Evolutionary conservation across 805 yeast genomes (phyloP), one percentile per base, ranked within the genome.

Genomic region (Wickerhamomyces sydowiorum): DNA sequence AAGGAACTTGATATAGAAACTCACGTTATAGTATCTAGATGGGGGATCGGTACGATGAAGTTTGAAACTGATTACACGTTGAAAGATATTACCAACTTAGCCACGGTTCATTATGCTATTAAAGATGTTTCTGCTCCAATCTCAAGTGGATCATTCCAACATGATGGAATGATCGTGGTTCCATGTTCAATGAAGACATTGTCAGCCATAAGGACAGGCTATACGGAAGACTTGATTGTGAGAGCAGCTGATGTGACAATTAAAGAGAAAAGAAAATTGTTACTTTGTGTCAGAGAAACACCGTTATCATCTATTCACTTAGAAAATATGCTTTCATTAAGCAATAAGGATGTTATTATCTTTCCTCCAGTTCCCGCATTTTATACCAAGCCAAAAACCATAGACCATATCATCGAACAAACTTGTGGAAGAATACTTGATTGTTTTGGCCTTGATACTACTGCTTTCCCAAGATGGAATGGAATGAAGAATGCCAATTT

Each of bases 141-240:
- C 9, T 56, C 61, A 3, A 49, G 55, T 15, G 61, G 61, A 4
- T 56, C 60, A 5, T 57, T 57, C 29, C 57, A 50, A 22, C 59
- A 54, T 33, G 62, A 58, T 36, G 62, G 62, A 7, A 58, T 58
- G 61, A 57, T 58, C 21, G 56, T 58, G 13, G 60, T 51, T 7
- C 62, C 62, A 3, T 58, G 61, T 38, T 54, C 60, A 5, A 56
- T 57, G 62, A 58, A 58, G 36, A 46, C 62, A 7, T 46, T 58
- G 30, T 53, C 60, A 12, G 55, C 59, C 1, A 57, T 58, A 23
- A 49, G 57, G 29, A 51, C 50, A 19, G 61, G 62, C 5, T 57
- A 44, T 35, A 57, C 60, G 5, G 60, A 57, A 20, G 60, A 58
- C 39, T 44, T 58, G 38, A 57, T 56, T 13, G 47, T 49, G 3